Conservation (phyloP, 176 grass and related monocot species). For the Eragrostis curvula region DNA sequence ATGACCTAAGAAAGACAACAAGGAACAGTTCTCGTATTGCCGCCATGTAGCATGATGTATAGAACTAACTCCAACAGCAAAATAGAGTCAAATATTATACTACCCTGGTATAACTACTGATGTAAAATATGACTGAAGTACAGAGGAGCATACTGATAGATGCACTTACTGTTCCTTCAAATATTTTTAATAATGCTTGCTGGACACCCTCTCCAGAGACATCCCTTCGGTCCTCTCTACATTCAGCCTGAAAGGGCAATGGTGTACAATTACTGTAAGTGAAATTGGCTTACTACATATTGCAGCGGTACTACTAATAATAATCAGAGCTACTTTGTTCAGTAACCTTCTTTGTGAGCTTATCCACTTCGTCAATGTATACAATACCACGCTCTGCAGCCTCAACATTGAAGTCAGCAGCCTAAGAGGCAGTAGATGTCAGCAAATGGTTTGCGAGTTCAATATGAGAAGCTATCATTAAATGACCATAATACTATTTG, state of each 20-base stretch:
- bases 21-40: conserved; percentile 5
- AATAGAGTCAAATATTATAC: neutral
- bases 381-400: conserved; percentile 71
- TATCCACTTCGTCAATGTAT: conserved; percentile 85
- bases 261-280: conserved; percentile 10
- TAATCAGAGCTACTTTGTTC: conserved; percentile 25
- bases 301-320: neutral
- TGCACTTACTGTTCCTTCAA: conserved; percentile 67
- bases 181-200: conserved; percentile 74
- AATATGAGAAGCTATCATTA: neutral
- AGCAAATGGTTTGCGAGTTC: conserved; percentile 11
- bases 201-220: conserved; percentile 84
- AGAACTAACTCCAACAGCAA: conserved; percentile 11
- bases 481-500: neutral
- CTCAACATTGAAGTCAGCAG: conserved; percentile 62
- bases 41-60: neutral
- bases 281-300: conserved; percentile 1
- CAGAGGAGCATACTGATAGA: neutral
- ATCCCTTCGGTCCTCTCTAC: conserved; percentile 52
- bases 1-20: conserved; percentile 52
- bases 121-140: neutral
- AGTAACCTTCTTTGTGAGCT: conserved; percentile 72
- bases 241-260: conserved; percentile 46
- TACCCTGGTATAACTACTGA: neutral
- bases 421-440: conserved; percentile 45